Base-by-base conservation (phyloP, 805 yeast genomes). In the Saturnispora diversa region DNA sequence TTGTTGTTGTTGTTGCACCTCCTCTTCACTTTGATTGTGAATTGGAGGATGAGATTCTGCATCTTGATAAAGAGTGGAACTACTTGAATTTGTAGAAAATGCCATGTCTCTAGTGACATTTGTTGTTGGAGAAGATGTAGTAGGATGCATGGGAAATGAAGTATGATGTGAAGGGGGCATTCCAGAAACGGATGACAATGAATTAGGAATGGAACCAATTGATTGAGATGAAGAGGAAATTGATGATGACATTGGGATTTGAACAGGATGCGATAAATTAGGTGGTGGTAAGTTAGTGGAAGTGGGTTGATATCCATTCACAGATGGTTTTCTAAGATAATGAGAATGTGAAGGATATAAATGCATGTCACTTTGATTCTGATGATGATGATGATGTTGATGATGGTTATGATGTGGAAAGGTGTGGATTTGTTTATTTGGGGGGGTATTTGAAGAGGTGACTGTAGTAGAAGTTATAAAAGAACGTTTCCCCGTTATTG, bases 91-190 rank as follows among this genome's bases (percentile, higher is more conserved):
- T 15, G 57, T 59, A 12, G 57, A 63, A 49, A 55, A 66, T 37
- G 71, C 74, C 19, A 64, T 54, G 48, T 73, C 78, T 50, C 65
- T 69, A 12, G 75, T 66, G 23, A 75, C 63, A 44, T 65, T 69
- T 1, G 82, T 75, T 3, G 82, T 75, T 8, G 82, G 75, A 9
- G 66, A 65, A 6, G 75, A 66, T 16, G 68, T 68, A 0, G 69
- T 56, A 19, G 70, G 68, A 27, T 62, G 64, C 20, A 62, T 65
- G 15, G 54, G 58, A 42, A 53, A 52, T 4, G 24, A 21, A 17
- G 29, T 26, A 26, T 26, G 29, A 11, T n/a, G n/a, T n/a, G 29
- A 26, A 11, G 34, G 15, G 12, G 34, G 16, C 17, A 30, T 15
- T 6, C 32, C 25, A 32, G 42, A 13, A 31, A 31, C 33, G 39